Evolutionary conservation across 2,329 filamentous ascomycete genomes (phyloP).

Genomic region (Stachybotrys chartarum): DNA sequence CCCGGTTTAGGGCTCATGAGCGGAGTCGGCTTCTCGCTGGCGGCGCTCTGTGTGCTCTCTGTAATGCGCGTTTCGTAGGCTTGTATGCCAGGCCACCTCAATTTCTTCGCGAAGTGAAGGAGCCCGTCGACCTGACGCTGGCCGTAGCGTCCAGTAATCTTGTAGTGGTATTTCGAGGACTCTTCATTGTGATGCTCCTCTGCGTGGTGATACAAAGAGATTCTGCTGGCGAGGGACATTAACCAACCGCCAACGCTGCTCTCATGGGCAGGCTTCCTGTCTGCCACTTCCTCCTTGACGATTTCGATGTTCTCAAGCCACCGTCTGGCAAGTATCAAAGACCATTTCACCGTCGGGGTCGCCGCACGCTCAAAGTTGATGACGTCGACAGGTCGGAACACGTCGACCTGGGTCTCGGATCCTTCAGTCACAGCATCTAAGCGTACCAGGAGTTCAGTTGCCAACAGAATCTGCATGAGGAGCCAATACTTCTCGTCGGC

Average conservation of each 20-base stretch:
- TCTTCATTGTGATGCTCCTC: slow-evolving; percentile 15
- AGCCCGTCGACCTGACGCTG: slow-evolving; percentile 54
- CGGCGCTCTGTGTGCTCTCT: slow-evolving; percentile 37
- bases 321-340: slow-evolving; percentile 53
- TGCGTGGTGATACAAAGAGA: slow-evolving; percentile 34
- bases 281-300: slow-evolving; percentile 31
- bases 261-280: slow-evolving; percentile 7
- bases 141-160: slow-evolving; percentile 47
- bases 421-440: slow-evolving; percentile 57
- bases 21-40: slow-evolving; percentile 24
- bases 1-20: slow-evolving; percentile 26
- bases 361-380: slow-evolving; percentile 56
- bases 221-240: slow-evolving; percentile 48
- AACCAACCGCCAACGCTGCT: slow-evolving; percentile 39
- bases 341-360: slow-evolving; percentile 59
- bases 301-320: slow-evolving; percentile 65
- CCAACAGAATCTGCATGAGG: slow-evolving; percentile 56
- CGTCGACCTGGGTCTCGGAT: slow-evolving; percentile 45
- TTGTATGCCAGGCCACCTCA: slow-evolving; percentile 57
- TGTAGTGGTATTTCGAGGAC: slow-evolving; percentile 30
- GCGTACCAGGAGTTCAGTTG: slow-evolving; percentile 58
- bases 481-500: slow-evolving; percentile 61
- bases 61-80: slow-evolving; percentile 40
- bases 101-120: slow-evolving; percentile 54
- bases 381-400: slow-evolving; percentile 48